Conservation (phyloP, 768 basidiomycete genomes). For the Lentinula sp. region DNA sequence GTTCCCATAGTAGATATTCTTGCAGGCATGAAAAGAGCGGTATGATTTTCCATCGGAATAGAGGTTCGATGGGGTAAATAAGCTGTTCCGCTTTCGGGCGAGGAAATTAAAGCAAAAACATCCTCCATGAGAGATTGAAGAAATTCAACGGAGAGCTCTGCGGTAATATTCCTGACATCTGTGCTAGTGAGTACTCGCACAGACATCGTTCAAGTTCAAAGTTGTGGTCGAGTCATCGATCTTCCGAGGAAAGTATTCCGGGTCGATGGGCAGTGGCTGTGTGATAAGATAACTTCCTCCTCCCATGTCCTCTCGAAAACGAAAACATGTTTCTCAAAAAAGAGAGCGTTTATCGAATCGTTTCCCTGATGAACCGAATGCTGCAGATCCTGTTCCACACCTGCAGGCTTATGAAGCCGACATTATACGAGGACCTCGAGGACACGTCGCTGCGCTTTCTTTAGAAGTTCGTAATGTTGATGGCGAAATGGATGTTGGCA, state of each 20-base stretch:
- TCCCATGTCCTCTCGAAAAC: constrained; percentile 1
- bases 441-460: constrained; percentile 29
- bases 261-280: neutral
- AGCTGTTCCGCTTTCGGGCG: constrained; percentile 11
- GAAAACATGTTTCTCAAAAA: neutral
- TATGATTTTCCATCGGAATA: constrained; percentile 49
- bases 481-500: constrained; percentile 1
- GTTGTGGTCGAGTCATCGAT: neutral
- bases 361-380: neutral
- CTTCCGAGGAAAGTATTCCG: no score
- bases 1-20: constrained; percentile 49
- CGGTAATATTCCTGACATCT: constrained; percentile 49
- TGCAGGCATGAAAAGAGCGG: constrained; percentile 80
- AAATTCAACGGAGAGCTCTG: constrained; percentile 36
- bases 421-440: constrained; percentile 49
- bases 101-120: constrained; percentile 48
- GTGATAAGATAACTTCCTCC: neutral
- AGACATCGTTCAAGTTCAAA: constrained; percentile 23
- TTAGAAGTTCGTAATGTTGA: constrained; percentile 11
- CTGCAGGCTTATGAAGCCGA: constrained; percentile 78
- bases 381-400: constrained; percentile 29
- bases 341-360: neutral
- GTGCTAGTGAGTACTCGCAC: constrained; percentile 55
- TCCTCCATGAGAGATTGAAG: constrained; percentile 52
- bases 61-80: constrained; percentile 52